Base-by-base conservation (phyloP, 768 basidiomycete genomes). In the Mycena rebaudengoi region DNA sequence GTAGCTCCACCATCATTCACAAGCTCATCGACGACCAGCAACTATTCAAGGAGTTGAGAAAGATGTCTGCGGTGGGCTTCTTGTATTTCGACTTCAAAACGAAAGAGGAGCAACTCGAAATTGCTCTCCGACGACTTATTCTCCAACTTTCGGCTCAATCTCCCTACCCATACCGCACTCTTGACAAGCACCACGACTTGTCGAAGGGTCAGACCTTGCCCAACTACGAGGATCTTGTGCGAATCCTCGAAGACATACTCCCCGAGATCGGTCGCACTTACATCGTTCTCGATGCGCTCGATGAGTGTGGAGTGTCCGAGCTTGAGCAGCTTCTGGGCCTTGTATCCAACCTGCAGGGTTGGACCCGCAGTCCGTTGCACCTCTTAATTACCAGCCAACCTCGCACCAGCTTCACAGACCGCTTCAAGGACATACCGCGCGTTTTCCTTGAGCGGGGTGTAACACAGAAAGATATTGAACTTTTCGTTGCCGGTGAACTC, bases 181-280 rank as follows among this genome's bases (percentile, higher is more conserved):
- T 56, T 18, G 28, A 58, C 3, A n/a, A 49, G 2, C 23, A 33
- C 18, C 49, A 58, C 35, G 30, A 39, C 5, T 29, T 30, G 23
- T 28, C n/a, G 3, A 58, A 49, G 2, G 58, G 58, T 16, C 58
- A 60, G 40, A 43, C 26, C 29, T n/a, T 60, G 28, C 58, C 54
- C 5, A 56, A 6, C 5, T 56, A 23, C 18, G 2, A 50, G 7
- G 28, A 50, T 14, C 58, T 60, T 21, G 8, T 21, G 20, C 7
- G 4, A 1, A 21, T 60, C 16, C 37, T 60, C 13, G 14, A 60
- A 23, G 2, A 41, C 2, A 29, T 60, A 6, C 39, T 51, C 12
- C 39, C 5, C 5, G 49, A 50, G 14, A 5, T 50, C 16, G 40
- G 58, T 0, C 58, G 18, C 7, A 50, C 39, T n/a, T 59, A 59